A percentile compares a stretch with the other conserved stretches of the same genome.
phyloP scores from a whole-genome alignment of 225 moss, liverwort and hornwort genomes.

The Takakia lepidozioides region DNA sequence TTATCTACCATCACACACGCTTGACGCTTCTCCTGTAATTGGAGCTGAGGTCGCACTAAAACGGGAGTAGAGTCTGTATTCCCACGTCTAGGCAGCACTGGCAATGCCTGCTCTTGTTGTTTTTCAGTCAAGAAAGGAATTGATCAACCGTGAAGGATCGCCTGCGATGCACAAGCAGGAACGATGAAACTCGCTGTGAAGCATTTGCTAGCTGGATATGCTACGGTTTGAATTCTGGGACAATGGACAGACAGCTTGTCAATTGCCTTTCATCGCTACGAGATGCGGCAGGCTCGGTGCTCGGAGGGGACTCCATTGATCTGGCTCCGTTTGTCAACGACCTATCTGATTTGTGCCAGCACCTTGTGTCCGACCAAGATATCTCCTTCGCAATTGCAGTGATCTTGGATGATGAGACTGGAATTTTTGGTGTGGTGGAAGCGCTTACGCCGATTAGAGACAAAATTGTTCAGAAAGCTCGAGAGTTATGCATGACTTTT shows the following conservation, averaged over 20 bases:
- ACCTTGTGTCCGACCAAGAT: constrained; percentile 55
- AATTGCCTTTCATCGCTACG: constrained; percentile 48
- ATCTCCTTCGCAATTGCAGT: constrained; percentile 64
- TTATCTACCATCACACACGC: too few relatives aligned
- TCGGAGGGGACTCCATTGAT: constrained; percentile 33
- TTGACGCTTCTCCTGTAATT: too few relatives aligned
- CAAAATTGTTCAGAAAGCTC: constrained; percentile 48
- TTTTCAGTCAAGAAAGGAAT: too few relatives aligned
- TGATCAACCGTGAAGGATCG: too few relatives aligned
- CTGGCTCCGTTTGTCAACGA: constrained; percentile 49
- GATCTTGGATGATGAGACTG: constrained; percentile 67
- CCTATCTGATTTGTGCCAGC: constrained; percentile 55
- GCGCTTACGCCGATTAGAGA: constrained; percentile 46
- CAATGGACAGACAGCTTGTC: constrained; percentile 73
- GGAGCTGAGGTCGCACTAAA: too few relatives aligned
- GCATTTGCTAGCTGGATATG: too few relatives aligned
- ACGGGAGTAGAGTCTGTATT: too few relatives aligned
- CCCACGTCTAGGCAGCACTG: too few relatives aligned
- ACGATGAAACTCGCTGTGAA: too few relatives aligned
- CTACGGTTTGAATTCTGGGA: too few relatives aligned
- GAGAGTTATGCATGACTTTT: constrained; percentile 61
- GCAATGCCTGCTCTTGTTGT: too few relatives aligned
- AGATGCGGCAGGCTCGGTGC: constrained; percentile 43
- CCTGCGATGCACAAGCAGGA: too few relatives aligned
- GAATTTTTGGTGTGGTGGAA: constrained; percentile 59